phyloP scores from a whole-genome alignment of 257 asterid genomes.

The Petunia secreta region DNA sequence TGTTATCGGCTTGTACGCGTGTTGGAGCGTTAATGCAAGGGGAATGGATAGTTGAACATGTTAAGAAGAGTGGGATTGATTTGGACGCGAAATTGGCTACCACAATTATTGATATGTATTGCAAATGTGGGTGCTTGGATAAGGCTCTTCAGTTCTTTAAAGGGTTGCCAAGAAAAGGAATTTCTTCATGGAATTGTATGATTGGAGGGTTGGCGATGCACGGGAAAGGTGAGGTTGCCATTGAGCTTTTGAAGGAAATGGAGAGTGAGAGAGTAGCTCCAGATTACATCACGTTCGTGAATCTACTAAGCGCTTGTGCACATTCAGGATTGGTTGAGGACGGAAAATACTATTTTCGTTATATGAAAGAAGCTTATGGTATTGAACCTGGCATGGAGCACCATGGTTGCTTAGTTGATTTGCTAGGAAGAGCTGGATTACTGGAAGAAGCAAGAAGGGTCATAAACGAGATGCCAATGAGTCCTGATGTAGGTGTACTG shows the following conservation, averaged over 20 bases:
- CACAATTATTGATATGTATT: conserved; percentile 68
- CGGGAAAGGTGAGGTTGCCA: conserved; percentile 74
- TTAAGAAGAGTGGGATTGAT: conserved; percentile 45
- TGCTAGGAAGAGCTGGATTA: conserved; percentile 86
- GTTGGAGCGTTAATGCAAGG: conserved; percentile 79
- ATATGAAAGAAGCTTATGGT: conserved; percentile 58
- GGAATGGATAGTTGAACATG: conserved; percentile 58
- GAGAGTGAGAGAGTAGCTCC: conserved; percentile 52
- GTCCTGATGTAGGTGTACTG: conserved; percentile 67
- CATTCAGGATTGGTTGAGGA: conserved; percentile 79
- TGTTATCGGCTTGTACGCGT: conserved; percentile 77
- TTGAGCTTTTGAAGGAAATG: conserved; percentile 72
- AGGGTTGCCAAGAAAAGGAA: conserved; percentile 49
- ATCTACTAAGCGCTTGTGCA: conserved; percentile 77
- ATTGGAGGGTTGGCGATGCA: conserved; percentile 88
- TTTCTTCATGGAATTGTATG: conserved; percentile 92
- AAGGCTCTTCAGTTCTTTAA: conserved; percentile 65
- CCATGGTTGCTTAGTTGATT: conserved; percentile 85
- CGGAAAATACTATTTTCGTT: conserved; percentile 59
- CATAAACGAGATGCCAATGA: conserved; percentile 67
- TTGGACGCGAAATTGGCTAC: conserved; percentile 68
- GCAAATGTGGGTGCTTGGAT: conserved; percentile 82
- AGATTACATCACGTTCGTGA: conserved; percentile 76
- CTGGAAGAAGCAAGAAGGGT: conserved; percentile 64
- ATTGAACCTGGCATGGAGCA: conserved; percentile 83